Evolutionary conservation across 192 early-diverging fungal genomes (phyloP), one percentile per base, ranked within the genome.

Genomic region (Dissophora ornata): DNA sequence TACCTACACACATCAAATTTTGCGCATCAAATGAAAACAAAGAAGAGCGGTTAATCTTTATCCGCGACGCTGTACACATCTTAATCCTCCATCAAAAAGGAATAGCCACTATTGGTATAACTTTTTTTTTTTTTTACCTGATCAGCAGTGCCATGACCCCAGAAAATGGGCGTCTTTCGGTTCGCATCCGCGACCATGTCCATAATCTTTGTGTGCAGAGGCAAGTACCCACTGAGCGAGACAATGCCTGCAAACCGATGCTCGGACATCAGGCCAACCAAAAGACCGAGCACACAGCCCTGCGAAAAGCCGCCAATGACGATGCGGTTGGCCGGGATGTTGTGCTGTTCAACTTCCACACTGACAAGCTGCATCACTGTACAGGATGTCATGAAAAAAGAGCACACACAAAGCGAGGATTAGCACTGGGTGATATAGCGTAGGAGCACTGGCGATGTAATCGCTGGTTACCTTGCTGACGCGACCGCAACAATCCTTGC

Each of bases 251-350:
- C 81, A 24, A 82, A 69, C n/a, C n/a, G 87, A 46, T 83, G 75
- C 57, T 90, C 90, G 7, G 90, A 86, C 29, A 90, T 90, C 62
- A 97, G 71, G 5, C 83, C 88, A 10, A 87, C 86, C 58, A 93
- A 71, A 41, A 97, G 75, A 12, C 91, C 54, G 82, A 96, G 84
- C 0, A 91, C 96, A n/a, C 85, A 83, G 42, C 91, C 95, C 79
- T 99, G 97, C 22, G 95, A 96, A 63, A 99, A 99, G 0, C 97
- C 97, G 53, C 94, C 96, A 18, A 99, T 45, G 36, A 98, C 89
- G 47, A 99, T 99, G 18, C 94, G 86, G 38, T 89, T 80, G 6
- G 94, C 78, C 2, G 92, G 86, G 51, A 95, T 96, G 4, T 93
- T 90, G 21, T 82, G 40, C 13, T 3, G 49, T 18, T 92, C 89